A percentile compares a stretch with the other conserved stretches of the same genome.
phyloP scores from a whole-genome alignment of 1,284 basidiomycete genomes.

The Papiliotrema fonsecae region DNA sequence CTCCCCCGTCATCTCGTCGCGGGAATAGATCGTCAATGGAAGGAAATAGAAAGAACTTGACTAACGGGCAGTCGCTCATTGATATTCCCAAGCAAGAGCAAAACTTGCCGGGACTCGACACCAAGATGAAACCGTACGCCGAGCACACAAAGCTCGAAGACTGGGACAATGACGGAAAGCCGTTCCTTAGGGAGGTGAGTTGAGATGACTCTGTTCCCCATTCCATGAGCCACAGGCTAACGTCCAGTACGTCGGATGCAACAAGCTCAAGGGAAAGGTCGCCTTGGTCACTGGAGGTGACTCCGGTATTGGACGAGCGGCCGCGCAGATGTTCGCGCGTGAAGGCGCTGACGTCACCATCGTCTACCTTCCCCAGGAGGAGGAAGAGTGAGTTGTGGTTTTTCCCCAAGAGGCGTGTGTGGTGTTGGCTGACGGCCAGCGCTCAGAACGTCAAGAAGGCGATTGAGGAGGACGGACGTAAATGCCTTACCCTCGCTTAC shows the following conservation, averaged over 20 bases:
- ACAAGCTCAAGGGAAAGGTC: conserved; percentile 52
- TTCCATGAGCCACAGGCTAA: neutral
- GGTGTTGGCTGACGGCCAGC: conserved; percentile 3
- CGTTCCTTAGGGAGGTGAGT: conserved; percentile 52
- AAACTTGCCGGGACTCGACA: conserved; percentile 53
- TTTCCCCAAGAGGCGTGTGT: neutral
- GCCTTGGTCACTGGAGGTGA: conserved; percentile 58
- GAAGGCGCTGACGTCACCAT: conserved; percentile 65
- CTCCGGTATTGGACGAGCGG: conserved; percentile 60
- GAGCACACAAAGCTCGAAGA: conserved; percentile 55
- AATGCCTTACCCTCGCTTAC: conserved; percentile 38
- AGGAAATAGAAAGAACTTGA: neutral
- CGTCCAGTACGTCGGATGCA: conserved; percentile 22
- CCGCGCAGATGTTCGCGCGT: conserved; percentile 59
- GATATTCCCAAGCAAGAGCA: conserved; percentile 47
- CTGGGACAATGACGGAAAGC: conserved; percentile 60
- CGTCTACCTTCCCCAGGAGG: conserved; percentile 59
- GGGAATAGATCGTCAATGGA: too few relatives aligned
- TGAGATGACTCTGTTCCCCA: neutral
- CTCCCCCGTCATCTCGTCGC: neutral
- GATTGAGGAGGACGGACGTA: conserved; percentile 51
- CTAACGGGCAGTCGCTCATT: conserved; percentile 17
- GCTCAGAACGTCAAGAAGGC: conserved; percentile 52
- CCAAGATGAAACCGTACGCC: conserved; percentile 53
- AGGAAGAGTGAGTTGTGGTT: conserved; percentile 52